Base-by-base conservation (phyloP, 164 flowering plant species). In the grape (Vitis vinifera) region DNA sequence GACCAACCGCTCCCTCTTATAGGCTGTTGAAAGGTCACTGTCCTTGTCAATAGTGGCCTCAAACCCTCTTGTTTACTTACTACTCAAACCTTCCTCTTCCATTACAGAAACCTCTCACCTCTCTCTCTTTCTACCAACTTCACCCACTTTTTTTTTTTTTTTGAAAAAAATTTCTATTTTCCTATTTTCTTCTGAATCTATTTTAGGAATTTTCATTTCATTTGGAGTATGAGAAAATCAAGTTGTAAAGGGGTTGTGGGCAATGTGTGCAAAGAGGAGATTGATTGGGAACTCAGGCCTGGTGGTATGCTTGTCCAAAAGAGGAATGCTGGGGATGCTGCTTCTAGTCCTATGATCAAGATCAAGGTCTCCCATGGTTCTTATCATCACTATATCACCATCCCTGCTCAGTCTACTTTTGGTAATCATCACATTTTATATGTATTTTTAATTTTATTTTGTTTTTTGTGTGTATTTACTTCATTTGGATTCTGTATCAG, bases 261-360 rank as follows among this genome's bases (percentile, higher is more conserved):
- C 27, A 60, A 63, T 50, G 76, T 59, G 37, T 10, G 14, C n/a
- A 72, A 72, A 23, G 75, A 76, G 66, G 81, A 76, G 68, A 82
- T 80, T 66, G 86, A 76, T 3, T 86, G 89, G 83, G 89, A 84
- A 66, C 67, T 81, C 14, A 79, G 91, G 72, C 89, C 89, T 52
- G 86, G 88, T 52, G 89, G 91, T 4, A 85, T 85, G 89, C 83
- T 84, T 55, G 89, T 85, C 4, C 89, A 87, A 72, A 85, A 79
- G 74, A 81, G 85, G 59, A 75, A 75, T 37, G 67, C 66, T 62
- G 82, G 69, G 16, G 73, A 56, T 53, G 74, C 71, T 52, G 49
- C 69, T 77, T 74, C 71, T 50, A 79, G 79, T 13, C 79, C 82
- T 44, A 60, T 72, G 72, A 82, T 89, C 75, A 88, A 78, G 72